phyloP scores from a whole-genome alignment of 1,139 yeast species.

The Kodamaea arcana region DNA sequence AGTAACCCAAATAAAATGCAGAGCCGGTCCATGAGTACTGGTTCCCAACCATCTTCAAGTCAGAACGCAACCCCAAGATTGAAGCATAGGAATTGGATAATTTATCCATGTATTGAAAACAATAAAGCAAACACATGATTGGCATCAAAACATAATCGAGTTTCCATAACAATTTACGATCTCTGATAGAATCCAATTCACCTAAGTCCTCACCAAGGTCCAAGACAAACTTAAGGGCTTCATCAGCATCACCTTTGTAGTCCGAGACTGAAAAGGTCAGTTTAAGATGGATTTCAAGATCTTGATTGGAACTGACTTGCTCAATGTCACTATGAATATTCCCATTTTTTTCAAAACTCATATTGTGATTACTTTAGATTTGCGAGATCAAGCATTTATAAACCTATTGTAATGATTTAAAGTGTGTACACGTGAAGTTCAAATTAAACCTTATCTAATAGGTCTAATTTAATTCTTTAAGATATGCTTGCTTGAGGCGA shows the following conservation, averaged over 20 bases:
- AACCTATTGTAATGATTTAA: too few species aligned
- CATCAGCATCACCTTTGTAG: conserved; percentile 33
- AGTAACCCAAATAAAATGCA: conserved; percentile 52
- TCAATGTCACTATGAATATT: background rate
- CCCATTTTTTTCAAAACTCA: background rate
- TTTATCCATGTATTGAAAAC: conserved; percentile 66
- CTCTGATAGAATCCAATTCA: conserved; percentile 8
- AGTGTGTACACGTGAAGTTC: too few species aligned
- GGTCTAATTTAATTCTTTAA: too few species aligned
- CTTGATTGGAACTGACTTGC: background rate
- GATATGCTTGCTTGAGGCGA: too few species aligned
- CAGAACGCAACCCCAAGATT: conserved; percentile 52
- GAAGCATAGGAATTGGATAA: conserved; percentile 56
- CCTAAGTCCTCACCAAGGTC: conserved; percentile 6
- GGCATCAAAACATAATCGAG: conserved; percentile 57
- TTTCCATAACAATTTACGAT: conserved; percentile 38
- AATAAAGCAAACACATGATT: conserved; percentile 50
- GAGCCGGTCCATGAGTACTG: conserved; percentile 57
- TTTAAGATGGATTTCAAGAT: background rate
- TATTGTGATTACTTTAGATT: too few species aligned
- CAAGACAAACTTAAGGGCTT: conserved; percentile 28
- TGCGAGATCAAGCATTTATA: too few species aligned
- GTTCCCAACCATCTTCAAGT: conserved; percentile 46
- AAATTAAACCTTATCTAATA: too few species aligned
- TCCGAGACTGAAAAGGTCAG: conserved; percentile 2